phyloP scores from a whole-genome alignment of 2,329 filamentous ascomycete genomes.

The Pleoardoris graminearum region DNA sequence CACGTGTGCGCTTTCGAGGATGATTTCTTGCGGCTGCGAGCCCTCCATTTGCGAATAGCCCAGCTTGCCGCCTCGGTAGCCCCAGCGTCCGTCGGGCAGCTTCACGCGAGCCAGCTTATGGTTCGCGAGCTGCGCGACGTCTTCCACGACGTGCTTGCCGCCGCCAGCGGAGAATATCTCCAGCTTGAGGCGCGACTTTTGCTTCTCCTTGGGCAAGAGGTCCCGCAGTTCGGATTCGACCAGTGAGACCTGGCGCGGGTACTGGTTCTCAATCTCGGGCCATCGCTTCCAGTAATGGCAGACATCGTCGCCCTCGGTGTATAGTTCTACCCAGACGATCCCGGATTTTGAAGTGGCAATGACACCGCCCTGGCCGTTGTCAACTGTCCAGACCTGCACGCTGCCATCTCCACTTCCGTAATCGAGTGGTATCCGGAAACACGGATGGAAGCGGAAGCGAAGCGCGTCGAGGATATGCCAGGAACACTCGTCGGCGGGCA shows the following conservation, averaged over 20 bases:
- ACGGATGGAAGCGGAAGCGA: constrained; percentile 86
- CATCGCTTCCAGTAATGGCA: constrained; percentile 85
- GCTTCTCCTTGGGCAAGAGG: constrained; percentile 71
- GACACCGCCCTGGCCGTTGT: constrained; percentile 73
- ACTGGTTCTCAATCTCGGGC: constrained; percentile 59
- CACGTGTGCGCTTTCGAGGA: constrained; percentile 67
- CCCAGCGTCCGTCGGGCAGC: constrained; percentile 72
- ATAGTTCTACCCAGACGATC: constrained; percentile 83
- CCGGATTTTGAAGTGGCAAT: constrained; percentile 82
- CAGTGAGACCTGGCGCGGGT: constrained; percentile 73
- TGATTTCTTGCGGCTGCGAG: constrained; percentile 69
- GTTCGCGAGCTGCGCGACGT: constrained; percentile 69
- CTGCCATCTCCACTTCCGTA: constrained; percentile 67
- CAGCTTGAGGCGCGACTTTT: constrained; percentile 70
- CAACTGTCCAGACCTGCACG: constrained; percentile 83
- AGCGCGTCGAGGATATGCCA: constrained; percentile 92
- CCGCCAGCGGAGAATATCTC: constrained; percentile 77
- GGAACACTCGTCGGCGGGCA: constrained; percentile 78
- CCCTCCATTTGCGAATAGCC: constrained; percentile 73
- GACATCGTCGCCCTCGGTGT: constrained; percentile 74
- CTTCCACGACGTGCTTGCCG: constrained; percentile 74
- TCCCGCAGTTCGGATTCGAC: constrained; percentile 74
- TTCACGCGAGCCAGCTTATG: constrained; percentile 72
- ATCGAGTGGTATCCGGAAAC: constrained; percentile 80
- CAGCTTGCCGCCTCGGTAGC: constrained; percentile 74